These are phyloP conservation scores for Macrolepiota fuliginosa DNA, from an alignment of 768 basidiomycete species.

Conservation along the genomic window DNA sequence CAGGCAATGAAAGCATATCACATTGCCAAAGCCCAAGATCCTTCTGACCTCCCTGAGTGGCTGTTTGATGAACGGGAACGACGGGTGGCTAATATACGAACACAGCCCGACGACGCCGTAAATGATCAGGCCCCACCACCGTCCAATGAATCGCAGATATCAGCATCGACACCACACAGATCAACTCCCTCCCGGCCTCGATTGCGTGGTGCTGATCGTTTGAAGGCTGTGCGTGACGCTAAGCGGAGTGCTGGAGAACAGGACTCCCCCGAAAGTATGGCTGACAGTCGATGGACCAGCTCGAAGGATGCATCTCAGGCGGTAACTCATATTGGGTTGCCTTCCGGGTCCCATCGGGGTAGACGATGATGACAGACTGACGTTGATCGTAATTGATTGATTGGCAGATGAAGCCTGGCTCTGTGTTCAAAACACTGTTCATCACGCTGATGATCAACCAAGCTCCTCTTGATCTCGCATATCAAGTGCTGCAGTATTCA, in stretches of 20 bases:
- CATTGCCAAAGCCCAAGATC: conserved; percentile 54
- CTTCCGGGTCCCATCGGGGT: conserved; percentile 28
- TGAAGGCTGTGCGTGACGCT: conserved; percentile 50
- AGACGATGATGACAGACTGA: conserved; percentile 9
- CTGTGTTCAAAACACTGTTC: neutral
- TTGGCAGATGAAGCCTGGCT: conserved; percentile 6
- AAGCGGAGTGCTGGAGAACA: conserved; percentile 30
- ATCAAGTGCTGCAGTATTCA: neutral
- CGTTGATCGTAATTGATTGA: conserved; percentile 1
- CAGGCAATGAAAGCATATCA: conserved; percentile 71
- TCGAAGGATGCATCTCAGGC: conserved; percentile 9
- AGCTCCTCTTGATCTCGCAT: neutral
- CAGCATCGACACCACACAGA: neutral
- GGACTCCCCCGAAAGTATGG: neutral
- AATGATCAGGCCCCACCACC: conserved; percentile 11
- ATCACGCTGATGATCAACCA: neutral
- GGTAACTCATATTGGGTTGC: conserved; percentile 29
- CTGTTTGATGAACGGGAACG: conserved; percentile 61
- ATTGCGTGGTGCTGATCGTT: conserved; percentile 36
- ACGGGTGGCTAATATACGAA: conserved; percentile 22
- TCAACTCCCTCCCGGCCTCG: conserved; percentile 1
- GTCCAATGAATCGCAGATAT: neutral
- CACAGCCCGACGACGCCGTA: conserved; percentile 16
- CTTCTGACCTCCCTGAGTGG: conserved; percentile 62
- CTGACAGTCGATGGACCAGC: neutral